Conservation (phyloP, 345 rosid genomes). For the Citrus reticulata region DNA sequence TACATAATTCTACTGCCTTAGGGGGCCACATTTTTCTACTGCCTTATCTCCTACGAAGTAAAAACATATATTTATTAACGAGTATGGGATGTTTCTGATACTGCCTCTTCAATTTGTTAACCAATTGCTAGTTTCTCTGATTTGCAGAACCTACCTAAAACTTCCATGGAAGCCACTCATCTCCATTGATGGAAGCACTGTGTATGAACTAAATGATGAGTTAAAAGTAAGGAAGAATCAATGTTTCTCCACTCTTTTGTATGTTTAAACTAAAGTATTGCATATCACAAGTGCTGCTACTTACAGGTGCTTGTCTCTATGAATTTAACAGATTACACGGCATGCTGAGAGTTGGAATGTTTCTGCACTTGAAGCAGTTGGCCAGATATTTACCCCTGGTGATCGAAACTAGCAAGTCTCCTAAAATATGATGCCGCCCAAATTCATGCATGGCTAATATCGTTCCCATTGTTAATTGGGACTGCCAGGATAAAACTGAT, state of each 20-base stretch:
- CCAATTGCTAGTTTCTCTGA: constrained; percentile 7
- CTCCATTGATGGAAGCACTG: constrained; percentile 57
- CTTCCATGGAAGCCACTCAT: constrained; percentile 83
- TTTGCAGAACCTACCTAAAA: constrained; percentile 74
- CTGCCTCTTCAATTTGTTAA: background rate
- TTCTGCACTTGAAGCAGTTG: constrained; percentile 70
- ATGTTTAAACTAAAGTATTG: background rate
- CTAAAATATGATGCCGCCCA: constrained; percentile 4
- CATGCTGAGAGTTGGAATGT: constrained; percentile 86
- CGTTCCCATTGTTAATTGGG: background rate
- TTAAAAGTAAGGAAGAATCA: constrained; percentile 42
- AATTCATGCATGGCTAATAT: background rate
- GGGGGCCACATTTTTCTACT: background rate
- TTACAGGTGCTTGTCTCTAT: background rate
- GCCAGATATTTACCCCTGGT: constrained; percentile 63
- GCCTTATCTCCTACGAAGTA: background rate
- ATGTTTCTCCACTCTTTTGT: background rate
- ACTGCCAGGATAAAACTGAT: background rate
- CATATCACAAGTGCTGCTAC: background rate
- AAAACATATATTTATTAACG: background rate
- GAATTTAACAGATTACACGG: constrained; percentile 47
- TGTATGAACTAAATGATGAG: constrained; percentile 49
- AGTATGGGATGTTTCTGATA: background rate
- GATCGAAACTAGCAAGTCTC: constrained; percentile 7
- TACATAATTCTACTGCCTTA: too few species aligned